phyloP scores from a whole-genome alignment of 164 flowering plant genomes.

The Berberis vulgaris region DNA sequence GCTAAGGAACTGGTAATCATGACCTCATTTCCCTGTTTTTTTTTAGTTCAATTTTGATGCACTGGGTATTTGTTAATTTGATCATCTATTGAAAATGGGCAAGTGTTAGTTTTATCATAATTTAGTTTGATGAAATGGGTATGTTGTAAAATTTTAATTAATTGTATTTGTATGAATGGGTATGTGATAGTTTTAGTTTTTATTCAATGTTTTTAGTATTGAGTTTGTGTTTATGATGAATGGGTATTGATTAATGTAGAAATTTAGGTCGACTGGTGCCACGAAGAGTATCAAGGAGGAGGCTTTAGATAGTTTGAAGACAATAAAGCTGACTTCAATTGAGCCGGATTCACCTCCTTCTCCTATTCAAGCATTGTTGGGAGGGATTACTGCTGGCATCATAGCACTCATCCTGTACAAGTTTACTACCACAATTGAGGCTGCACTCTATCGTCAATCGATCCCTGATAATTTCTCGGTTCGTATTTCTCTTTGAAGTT shows the following conservation, averaged over 20 bases:
- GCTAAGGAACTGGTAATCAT: slow-evolving; percentile 66
- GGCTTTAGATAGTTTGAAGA: slow-evolving; percentile 74
- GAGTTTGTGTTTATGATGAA: neutral
- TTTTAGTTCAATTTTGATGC: neutral
- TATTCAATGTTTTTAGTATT: neutral
- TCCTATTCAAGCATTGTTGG: slow-evolving; percentile 68
- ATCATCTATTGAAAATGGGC: neutral
- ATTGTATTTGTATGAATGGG: too few relatives aligned
- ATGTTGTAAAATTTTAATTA: too few relatives aligned
- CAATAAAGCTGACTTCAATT: slow-evolving; percentile 37
- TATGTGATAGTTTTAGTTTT: too few relatives aligned
- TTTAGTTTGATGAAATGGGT: too few relatives aligned
- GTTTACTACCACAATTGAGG: slow-evolving; percentile 75
- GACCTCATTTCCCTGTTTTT: neutral
- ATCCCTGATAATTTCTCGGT: slow-evolving; percentile 82
- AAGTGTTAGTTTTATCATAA: neutral
- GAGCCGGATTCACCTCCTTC: slow-evolving; percentile 56
- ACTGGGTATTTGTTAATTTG: slow-evolving; percentile 1
- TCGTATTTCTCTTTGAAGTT: slow-evolving; percentile 10
- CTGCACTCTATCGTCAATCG: slow-evolving; percentile 67
- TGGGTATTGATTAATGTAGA: slow-evolving; percentile 24
- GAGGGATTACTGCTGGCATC: slow-evolving; percentile 71
- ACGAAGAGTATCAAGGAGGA: slow-evolving; percentile 68
- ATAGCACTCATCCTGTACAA: slow-evolving; percentile 79
- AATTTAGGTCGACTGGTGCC: slow-evolving; percentile 60